Evolutionary conservation across 2,329 filamentous ascomycete species (phyloP).

Genomic region (Alternaria viburni): DNA sequence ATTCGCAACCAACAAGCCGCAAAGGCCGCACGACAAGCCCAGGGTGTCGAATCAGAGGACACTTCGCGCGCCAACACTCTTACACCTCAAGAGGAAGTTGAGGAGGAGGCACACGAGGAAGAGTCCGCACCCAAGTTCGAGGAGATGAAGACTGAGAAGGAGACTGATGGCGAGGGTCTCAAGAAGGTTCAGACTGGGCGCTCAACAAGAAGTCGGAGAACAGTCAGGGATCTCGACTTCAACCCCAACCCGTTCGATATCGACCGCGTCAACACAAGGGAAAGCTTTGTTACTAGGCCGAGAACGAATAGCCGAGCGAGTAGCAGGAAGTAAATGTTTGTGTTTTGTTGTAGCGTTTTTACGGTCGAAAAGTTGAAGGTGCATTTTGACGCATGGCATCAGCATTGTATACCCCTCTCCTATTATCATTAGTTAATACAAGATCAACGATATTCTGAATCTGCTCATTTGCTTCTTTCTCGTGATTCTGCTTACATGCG

Average conservation of each 20-base stretch:
- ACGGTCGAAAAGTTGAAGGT: constrained; percentile 2
- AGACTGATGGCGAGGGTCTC: constrained; percentile 31
- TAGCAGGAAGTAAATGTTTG: constrained; percentile 7
- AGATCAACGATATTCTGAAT: constrained; percentile 5
- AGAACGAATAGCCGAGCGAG: constrained; percentile 28
- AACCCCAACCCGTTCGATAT: constrained; percentile 58
- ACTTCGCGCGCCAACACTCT: constrained; percentile 35
- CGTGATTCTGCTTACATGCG: background rate
- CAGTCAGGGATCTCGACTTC: constrained; percentile 35
- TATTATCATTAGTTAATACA: constrained; percentile 7
- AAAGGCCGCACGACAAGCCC: constrained; percentile 15
- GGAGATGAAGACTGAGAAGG: constrained; percentile 48
- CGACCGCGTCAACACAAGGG: constrained; percentile 56
- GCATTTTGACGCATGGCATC: constrained; percentile 13
- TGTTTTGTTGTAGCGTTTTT: constrained; percentile 7
- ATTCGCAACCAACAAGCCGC: constrained; percentile 47
- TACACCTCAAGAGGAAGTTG: constrained; percentile 32
- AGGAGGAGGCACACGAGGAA: constrained; percentile 35
- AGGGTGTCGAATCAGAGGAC: constrained; percentile 21
- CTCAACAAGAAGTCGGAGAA: constrained; percentile 32
- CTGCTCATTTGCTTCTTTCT: background rate
- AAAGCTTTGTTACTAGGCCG: constrained; percentile 49
- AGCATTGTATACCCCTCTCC: constrained; percentile 32
- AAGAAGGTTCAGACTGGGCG: constrained; percentile 40
- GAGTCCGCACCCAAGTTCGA: constrained; percentile 42